These are phyloP conservation scores for Conringia planisiliqua DNA, from an alignment of 345 rosid genomes.

Conservation along the genomic window DNA sequence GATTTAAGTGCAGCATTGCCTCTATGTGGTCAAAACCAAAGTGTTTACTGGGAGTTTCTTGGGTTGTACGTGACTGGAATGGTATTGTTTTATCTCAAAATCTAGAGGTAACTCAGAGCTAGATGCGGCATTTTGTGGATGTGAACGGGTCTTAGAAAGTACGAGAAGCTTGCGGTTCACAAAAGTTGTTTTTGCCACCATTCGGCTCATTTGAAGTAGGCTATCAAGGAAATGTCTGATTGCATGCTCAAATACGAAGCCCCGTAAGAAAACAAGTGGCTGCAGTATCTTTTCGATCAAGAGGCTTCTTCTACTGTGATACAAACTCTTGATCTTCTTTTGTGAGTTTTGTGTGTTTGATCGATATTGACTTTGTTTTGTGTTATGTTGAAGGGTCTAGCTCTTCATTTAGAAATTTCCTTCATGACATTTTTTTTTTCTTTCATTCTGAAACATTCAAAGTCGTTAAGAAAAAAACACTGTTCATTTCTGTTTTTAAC, in stretches of 20 bases:
- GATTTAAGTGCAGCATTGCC: too few species aligned
- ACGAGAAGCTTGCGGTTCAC: too few species aligned
- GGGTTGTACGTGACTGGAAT: too few species aligned
- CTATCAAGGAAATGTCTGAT: neutral
- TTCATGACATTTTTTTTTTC: neutral
- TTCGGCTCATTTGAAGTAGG: neutral
- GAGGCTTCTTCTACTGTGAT: neutral
- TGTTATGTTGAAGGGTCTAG: neutral
- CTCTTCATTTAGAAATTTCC: too few species aligned
- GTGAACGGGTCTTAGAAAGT: too few species aligned
- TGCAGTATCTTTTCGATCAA: neutral
- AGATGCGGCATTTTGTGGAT: too few species aligned
- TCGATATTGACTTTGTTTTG: neutral
- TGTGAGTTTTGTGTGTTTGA: neutral
- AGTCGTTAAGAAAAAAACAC: neutral
- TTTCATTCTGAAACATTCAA: neutral
- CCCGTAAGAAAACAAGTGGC: too few species aligned
- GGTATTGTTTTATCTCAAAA: too few species aligned
- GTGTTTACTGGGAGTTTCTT: too few species aligned
- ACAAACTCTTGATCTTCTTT: neutral
- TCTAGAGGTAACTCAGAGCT: too few species aligned
- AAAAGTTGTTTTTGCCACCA: too few species aligned
- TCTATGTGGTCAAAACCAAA: too few species aligned
- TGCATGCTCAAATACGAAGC: neutral
- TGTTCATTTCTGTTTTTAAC: neutral